Base-by-base conservation (phyloP, 164 flowering plant species). In the Piper longum region DNA sequence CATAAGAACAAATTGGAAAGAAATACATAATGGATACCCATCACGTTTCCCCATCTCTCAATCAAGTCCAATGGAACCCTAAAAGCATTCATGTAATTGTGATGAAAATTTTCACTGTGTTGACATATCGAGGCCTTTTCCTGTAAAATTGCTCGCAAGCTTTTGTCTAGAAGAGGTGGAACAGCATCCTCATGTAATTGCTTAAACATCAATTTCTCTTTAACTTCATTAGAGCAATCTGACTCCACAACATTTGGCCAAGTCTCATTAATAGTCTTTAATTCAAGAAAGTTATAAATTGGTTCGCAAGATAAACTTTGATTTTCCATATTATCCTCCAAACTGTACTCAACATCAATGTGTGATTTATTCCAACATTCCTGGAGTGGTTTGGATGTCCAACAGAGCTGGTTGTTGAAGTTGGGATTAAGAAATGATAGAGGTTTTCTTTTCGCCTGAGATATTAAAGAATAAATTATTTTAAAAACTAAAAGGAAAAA, bases 31-130 rank as follows among this genome's bases (percentile, higher is more conserved):
- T 82, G 95, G 91, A 88, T 93, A 89, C 98, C 99, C 99, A 93
- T 93, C 26, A 88, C 95, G 73, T 81, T 84, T 69, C 96, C 97
- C 96, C 90, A 87, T 66, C 92, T 81, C 70, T 90, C 96, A 55
- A 90, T 79, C 83, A 93, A 81, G 78, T 80, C 78, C 62, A 66
- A 67, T 44, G 97, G 99, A 64, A 93, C 97, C 57, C 62, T 8
- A 64, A 77, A 87, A 54, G 73, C 82, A 43, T 71, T 70, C 5
- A 66, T 58, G 41, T 68, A 36, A 44, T 48, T 48, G 3, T 26
- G 36, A 26, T 26, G 36, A 26, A 5, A 5, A 9, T 12, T 26
- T 57, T n/a, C 41, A 42, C 61, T 69, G 62, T 61, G 61, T 61
- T 60, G 75, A 72, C 72, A 62, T 67, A n/a, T 67, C 62, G 76